Evolutionary conservation across 228 moss, liverwort and hornwort genomes (phyloP).

Genomic region (Sphagnum magellanicum): DNA sequence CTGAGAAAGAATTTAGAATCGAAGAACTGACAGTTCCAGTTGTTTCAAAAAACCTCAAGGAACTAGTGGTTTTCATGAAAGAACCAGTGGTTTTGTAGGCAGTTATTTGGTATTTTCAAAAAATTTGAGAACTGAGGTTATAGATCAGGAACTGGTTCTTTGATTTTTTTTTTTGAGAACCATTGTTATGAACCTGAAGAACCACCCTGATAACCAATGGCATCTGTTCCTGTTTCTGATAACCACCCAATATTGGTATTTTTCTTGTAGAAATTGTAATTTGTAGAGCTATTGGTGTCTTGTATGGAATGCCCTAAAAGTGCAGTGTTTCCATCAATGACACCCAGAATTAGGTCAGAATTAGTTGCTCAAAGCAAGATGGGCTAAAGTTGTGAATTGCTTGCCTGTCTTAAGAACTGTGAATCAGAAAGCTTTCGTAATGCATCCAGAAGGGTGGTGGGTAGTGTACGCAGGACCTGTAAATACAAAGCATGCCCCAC

Average conservation of each 20-base stretch:
- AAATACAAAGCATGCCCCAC: not conserved
- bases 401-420: constrained; percentile 32
- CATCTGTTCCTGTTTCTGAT: not conserved
- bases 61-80: not conserved
- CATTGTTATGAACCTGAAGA: not conserved
- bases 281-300: not conserved
- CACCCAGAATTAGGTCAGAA: not conserved
- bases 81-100: not conserved
- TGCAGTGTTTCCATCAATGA: not conserved
- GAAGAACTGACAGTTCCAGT: not conserved
- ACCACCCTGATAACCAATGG: not conserved
- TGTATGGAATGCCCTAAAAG: constrained; percentile 1
- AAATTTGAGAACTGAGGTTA: not conserved
- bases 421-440: constrained; percentile 55
- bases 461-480: constrained; percentile 47
- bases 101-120: not conserved
- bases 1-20: not conserved
- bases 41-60: not conserved
- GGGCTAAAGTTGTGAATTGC: constrained; percentile 1
- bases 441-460: constrained; percentile 64
- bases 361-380: not conserved
- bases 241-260: too few species aligned
- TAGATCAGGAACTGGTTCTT: too few species aligned
- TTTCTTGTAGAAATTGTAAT: not conserved
- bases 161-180: not conserved